Percentiles rank a stretch among this genome's conserved stretches.
Evolutionary conservation across 2,329 filamentous ascomycete genomes (phyloP).

Genomic region (Colletotrichum magnum): DNA sequence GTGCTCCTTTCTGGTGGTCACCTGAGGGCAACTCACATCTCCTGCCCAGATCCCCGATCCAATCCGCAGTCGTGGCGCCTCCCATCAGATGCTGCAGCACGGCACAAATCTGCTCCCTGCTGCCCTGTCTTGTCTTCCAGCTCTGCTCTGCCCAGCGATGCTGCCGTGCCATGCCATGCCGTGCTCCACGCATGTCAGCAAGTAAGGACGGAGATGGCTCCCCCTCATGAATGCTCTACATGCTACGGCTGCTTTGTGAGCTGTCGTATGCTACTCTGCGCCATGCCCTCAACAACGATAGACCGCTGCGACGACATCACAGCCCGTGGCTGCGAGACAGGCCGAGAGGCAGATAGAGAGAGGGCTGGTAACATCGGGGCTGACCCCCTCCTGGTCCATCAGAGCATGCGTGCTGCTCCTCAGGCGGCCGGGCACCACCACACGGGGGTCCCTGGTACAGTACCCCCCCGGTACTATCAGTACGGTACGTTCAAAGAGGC

Average conservation of each 20-base stretch:
- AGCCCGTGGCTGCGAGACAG: background rate
- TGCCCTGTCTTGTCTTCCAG: no score
- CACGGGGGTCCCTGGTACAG: constrained; percentile 18
- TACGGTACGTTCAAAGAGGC: constrained; percentile 2
- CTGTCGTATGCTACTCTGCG: constrained; percentile 29
- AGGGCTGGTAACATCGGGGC: constrained; percentile 18
- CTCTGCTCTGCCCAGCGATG: no score
- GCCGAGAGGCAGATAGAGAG: background rate
- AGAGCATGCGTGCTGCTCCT: background rate
- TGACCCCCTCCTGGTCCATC: constrained; percentile 9
- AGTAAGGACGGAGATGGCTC: constrained; percentile 21
- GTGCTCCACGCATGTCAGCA: constrained; percentile 34
- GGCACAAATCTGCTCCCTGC: background rate
- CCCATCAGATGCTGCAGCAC: background rate
- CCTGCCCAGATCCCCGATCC: constrained; percentile 1
- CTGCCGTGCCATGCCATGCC: background rate
- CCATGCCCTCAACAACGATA: background rate
- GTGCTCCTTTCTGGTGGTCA: constrained; percentile 14
- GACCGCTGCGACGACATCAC: background rate
- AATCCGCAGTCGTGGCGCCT: constrained; percentile 13
- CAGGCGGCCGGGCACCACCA: constrained; percentile 11
- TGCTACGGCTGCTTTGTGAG: constrained; percentile 25
- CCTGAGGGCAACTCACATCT: constrained; percentile 21
- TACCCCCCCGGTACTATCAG: constrained; percentile 25
- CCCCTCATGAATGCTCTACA: background rate